phyloP scores from a whole-genome alignment of 73 alveolate species.

The Paramecium pentaurelia region DNA sequence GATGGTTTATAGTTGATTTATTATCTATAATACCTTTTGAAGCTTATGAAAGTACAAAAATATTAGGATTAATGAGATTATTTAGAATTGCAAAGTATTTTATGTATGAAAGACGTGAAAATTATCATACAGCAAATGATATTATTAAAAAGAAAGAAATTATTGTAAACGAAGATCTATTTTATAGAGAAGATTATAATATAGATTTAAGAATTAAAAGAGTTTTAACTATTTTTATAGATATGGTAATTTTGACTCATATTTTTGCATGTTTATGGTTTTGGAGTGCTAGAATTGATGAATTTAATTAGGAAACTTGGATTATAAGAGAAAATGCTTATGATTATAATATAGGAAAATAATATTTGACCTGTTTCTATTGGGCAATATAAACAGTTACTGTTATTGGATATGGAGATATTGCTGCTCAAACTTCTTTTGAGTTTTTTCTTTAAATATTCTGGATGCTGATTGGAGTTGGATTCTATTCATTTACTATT shows the following conservation, averaged over 20 bases:
- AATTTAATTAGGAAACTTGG: not conserved
- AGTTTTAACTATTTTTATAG: not conserved
- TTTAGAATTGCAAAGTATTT: not conserved
- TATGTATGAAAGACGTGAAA: not conserved
- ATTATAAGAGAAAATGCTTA: not conserved
- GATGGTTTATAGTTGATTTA: conserved; percentile 43
- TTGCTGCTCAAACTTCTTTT: conserved; percentile 62
- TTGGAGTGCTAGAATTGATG: not conserved
- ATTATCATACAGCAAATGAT: not conserved
- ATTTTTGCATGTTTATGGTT: conserved; percentile 1
- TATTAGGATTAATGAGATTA: not conserved
- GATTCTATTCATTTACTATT: conserved; percentile 78
- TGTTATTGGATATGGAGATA: conserved; percentile 86
- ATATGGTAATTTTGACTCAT: not conserved
- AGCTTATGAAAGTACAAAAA: not conserved
- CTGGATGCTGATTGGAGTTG: conserved; percentile 87
- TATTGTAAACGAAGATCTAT: not conserved
- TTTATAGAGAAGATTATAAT: not conserved
- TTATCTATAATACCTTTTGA: conserved; percentile 13
- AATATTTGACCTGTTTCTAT: conserved; percentile 67
- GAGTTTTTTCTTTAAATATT: conserved; percentile 68
- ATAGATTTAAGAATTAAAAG: not conserved
- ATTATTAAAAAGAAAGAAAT: not conserved
- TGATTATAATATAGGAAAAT: not conserved
- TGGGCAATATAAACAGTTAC: conserved; percentile 79